These are phyloP conservation scores for Globisporangium heterothallicum DNA, from an alignment of 352 stramenopile genomes.

Conservation along the genomic window DNA sequence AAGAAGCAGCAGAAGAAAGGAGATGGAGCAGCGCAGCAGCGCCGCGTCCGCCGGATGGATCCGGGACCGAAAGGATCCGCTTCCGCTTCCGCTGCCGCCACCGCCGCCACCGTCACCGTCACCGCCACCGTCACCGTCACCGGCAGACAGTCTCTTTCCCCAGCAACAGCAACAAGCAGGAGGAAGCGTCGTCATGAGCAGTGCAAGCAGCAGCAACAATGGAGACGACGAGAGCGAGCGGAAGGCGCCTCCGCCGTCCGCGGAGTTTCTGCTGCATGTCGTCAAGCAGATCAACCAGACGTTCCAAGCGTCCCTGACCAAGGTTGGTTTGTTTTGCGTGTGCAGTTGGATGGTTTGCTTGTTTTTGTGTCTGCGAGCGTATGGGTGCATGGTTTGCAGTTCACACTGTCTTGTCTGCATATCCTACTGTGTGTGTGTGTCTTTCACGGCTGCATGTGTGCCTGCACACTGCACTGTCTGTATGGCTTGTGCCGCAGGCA, in stretches of 20 bases:
- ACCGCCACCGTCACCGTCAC: too few relatives aligned
- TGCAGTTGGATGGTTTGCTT: not conserved
- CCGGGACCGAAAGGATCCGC: not conserved
- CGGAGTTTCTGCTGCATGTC: slow-evolving; percentile 20
- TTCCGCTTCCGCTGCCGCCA: too few relatives aligned
- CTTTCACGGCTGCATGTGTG: not conserved
- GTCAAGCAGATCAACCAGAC: slow-evolving; percentile 16
- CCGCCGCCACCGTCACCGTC: too few relatives aligned
- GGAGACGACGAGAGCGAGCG: too few relatives aligned
- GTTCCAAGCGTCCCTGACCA: slow-evolving; percentile 20
- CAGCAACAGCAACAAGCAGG: slow-evolving; percentile 1
- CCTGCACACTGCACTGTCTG: slow-evolving; percentile 11
- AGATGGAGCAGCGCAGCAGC: slow-evolving; percentile 1
- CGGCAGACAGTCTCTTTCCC: slow-evolving; percentile 4
- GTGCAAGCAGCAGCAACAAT: not conserved
- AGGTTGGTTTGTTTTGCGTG: slow-evolving; percentile 10
- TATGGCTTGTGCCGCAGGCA: slow-evolving; percentile 1
- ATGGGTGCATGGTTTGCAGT: slow-evolving; percentile 1
- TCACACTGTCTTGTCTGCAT: too few relatives aligned
- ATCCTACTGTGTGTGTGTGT: not conserved
- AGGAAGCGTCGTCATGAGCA: not conserved
- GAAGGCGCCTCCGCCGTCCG: not conserved
- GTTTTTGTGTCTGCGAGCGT: not conserved
- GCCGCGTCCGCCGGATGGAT: not conserved
- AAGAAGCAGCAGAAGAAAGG: not conserved